These are phyloP conservation scores for Periconia sp. DNA, from an alignment of 2,329 filamentous ascomycete genomes.

Conservation along the genomic window DNA sequence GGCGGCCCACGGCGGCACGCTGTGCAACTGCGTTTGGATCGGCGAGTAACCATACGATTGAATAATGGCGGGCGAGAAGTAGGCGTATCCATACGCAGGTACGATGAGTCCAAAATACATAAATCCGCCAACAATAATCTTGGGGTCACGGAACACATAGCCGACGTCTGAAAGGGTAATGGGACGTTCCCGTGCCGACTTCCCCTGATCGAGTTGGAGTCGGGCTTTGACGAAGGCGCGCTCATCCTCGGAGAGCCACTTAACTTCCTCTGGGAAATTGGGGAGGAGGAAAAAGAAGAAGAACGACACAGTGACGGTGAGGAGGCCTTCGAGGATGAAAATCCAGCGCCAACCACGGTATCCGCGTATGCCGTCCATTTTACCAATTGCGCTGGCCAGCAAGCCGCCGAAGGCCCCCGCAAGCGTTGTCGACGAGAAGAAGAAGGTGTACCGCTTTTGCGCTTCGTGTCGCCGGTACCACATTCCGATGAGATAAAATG, in stretches of 20 bases:
- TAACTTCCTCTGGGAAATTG: slow-evolving; percentile 53
- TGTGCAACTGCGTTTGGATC: slow-evolving; percentile 58
- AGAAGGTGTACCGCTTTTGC: slow-evolving; percentile 90
- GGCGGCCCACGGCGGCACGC: slow-evolving; percentile 64
- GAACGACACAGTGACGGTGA: slow-evolving; percentile 49
- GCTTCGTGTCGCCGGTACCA: slow-evolving; percentile 89
- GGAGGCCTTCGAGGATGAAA: slow-evolving; percentile 68
- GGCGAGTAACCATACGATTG: slow-evolving; percentile 53
- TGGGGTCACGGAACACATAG: slow-evolving; percentile 52
- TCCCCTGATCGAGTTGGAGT: slow-evolving; percentile 51
- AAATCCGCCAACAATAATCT: slow-evolving; percentile 52
- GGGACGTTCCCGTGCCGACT: slow-evolving; percentile 47
- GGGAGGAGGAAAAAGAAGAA: slow-evolving; percentile 52
- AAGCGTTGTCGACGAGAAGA: slow-evolving; percentile 81
- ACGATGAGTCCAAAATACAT: slow-evolving; percentile 54
- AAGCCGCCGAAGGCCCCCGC: slow-evolving; percentile 86
- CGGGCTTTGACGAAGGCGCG: slow-evolving; percentile 50
- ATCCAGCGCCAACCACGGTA: slow-evolving; percentile 72
- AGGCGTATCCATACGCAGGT: slow-evolving; percentile 47
- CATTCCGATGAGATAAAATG: slow-evolving; percentile 75
- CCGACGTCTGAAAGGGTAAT: slow-evolving; percentile 48
- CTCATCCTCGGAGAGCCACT: slow-evolving; percentile 52
- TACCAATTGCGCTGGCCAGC: slow-evolving; percentile 83
- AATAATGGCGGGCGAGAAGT: slow-evolving; percentile 53
- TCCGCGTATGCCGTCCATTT: slow-evolving; percentile 71